Base-by-base conservation (phyloP, 768 basidiomycete species). In the Phlebiopsis gigantea region DNA sequence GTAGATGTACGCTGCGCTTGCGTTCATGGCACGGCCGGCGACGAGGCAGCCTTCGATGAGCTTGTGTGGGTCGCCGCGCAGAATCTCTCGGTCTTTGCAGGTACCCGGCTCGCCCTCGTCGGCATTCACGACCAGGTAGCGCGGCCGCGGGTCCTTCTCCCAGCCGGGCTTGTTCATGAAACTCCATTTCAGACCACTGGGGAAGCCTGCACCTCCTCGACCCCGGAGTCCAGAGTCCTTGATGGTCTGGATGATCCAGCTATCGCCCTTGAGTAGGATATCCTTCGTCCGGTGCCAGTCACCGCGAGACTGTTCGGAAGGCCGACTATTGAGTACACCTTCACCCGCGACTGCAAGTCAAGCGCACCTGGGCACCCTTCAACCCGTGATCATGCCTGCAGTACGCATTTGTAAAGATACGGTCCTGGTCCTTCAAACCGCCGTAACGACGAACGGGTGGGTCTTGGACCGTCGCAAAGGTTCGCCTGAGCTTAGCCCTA, bases 161-260 rank as follows among this genome's bases (percentile, higher is more conserved):
- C 96, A 98, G 25, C 87, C 86, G n/a, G 94, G 95, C 74, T 98
- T 99, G 80, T 99, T 98, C 96, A 98, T 96, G 71, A 93, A 94
- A 66, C 87, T 90, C 95, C 95, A 98, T 70, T 98, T 98, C 64
- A 98, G 77, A 22, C 96, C 96, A 62, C 87, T 90, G 0, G 96
- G 96, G 69, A 99, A 99, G 26, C 96, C 96, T 42, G 96, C 96
- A 52, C 96, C 96, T 51, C 96, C 96, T 55, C 96, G 87, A 12
- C 96, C 96, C 67, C 96, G 85, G 31, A 98, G 80, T 46, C 96
- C 96, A 21, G 93, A 97, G 66, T 92, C 93, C 71, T 99, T 98
- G 66, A 98, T 90, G 44, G 85, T 86, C 68, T 97, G 87, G 58
- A 98, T 98, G 65, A 98, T 94, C 93, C 94, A 99, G 6, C 85